Percentiles rank a stretch among this genome's conserved stretches.
Evolutionary conservation across 1,284 basidiomycete species (phyloP).

Genomic region (Bondarzewia mesenterica): DNA sequence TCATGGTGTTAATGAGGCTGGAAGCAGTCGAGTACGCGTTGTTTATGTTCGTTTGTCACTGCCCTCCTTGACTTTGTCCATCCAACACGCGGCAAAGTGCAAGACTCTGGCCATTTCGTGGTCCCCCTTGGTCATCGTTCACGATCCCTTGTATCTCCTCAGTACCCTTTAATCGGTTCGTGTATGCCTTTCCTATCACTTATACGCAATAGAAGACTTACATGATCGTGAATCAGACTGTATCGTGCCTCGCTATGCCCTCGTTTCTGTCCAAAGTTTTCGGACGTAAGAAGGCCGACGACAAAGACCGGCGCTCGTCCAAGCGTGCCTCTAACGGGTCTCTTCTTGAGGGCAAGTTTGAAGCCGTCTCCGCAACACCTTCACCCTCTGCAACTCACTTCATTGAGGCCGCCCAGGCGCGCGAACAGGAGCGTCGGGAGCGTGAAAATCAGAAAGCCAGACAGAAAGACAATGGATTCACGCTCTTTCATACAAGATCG

Average conservation of each 20-base stretch:
- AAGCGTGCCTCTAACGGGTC: conserved; percentile 33
- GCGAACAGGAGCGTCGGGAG: conserved; percentile 11
- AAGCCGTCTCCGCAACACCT: conserved; percentile 48
- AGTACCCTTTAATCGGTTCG: neutral
- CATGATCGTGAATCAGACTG: neutral
- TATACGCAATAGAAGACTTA: neutral
- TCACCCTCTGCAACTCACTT: conserved; percentile 42
- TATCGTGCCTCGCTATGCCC: conserved; percentile 39
- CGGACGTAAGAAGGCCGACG: conserved; percentile 60
- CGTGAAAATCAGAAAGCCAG: conserved; percentile 25
- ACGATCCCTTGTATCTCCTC: neutral
- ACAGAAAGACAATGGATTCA: conserved; percentile 30
- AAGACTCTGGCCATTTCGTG: neutral
- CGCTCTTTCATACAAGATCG: conserved; percentile 43
- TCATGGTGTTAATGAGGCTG: too few species aligned
- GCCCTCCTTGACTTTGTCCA: neutral
- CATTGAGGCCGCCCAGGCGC: conserved; percentile 9
- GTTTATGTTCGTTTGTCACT: neutral
- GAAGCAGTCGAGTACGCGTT: too few species aligned
- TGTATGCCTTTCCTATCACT: neutral
- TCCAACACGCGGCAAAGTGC: neutral
- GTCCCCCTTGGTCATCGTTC: neutral
- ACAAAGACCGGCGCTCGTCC: conserved; percentile 34
- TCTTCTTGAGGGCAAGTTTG: conserved; percentile 65
- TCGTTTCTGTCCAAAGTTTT: conserved; percentile 72